Conservation (phyloP, 1,284 basidiomycete genomes). For the Ustilago hordei region DNA sequence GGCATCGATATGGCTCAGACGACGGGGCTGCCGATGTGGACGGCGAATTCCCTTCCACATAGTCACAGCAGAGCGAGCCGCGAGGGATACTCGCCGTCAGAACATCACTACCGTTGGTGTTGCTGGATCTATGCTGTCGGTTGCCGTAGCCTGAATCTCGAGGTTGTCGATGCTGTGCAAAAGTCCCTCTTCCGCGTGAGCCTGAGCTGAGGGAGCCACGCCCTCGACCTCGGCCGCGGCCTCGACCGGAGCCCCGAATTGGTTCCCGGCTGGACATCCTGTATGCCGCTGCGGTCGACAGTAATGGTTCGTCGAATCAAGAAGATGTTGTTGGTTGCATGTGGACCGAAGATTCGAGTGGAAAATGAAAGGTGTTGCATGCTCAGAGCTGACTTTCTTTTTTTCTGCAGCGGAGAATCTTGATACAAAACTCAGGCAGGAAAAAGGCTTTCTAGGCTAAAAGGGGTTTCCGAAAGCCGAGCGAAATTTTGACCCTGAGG, state of each 20-base stretch:
- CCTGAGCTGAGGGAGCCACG: constrained; percentile 9
- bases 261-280: constrained; percentile 20
- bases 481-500: neutral
- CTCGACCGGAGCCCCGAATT: constrained; percentile 10
- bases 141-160: constrained; percentile 39
- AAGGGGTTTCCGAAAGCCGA: constrained; percentile 43
- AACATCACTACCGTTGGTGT: neutral
- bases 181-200: constrained; percentile 25
- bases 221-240: constrained; percentile 23
- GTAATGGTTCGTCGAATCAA: neutral
- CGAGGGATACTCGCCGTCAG: neutral
- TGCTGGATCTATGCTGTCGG: constrained; percentile 8
- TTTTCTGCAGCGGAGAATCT: neutral
- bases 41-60: constrained; percentile 40
- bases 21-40: constrained; percentile 23
- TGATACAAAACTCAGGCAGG: neutral
- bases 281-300: neutral
- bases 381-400: neutral
- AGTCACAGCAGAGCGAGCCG: constrained; percentile 38
- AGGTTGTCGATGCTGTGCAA: constrained; percentile 33
- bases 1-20: constrained; percentile 27
- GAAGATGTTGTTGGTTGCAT: neutral
- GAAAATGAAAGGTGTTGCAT: neutral
- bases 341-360: neutral
- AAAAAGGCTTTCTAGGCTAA: neutral